Evolutionary conservation across 176 grass and related monocot genomes (phyloP), one percentile per base, ranked within the genome.

Genomic region (Aegilops sharonensis): DNA sequence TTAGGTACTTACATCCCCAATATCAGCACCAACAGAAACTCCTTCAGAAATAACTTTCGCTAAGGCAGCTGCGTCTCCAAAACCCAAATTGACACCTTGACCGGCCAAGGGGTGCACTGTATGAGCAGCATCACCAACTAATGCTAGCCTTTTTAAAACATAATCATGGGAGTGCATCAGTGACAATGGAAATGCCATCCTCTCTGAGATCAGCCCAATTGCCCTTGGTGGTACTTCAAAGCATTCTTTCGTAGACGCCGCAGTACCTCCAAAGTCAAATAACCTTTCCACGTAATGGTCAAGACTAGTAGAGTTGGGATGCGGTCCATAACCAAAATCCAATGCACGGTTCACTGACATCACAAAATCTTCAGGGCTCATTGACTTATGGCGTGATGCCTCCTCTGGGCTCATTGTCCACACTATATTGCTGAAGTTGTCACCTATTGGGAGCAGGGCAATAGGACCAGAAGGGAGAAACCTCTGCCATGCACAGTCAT

Each of bases 351-450:
- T 98, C 76, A 96, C 90, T 15, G 92, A 86, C 47, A 87, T 91
- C 79, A 98, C 14, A 84, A 98, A 98, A 50, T 96, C 88, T 87
- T 95, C 88, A 31, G 82, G 12, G 72, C 81, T 93, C 89, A 95
- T 95, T 48, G 79, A 89, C 76, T 94, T 95, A 61, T 94, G 97
- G 48, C 37, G 84, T 0, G 32, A 74, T 72, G 97, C 84, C 39
- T 94, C 91, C 65, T 92, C 90, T 36, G 94, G 88, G 72, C 82
- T 88, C 97, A 98, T 98, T 92, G 97, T 98, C 97, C 97, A 98
- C 35, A 98, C 97, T 86, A 98, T 96, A 82, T 96, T 99, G 92
- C 97, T 99, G 75, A 92, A 99, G 32, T 85, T 94, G 52, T 90
- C 72, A 3, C 93, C 97, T 64, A 99, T 90, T 6, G 97, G 92